A percentile compares a stretch with the other conserved stretches of the same genome.
Evolutionary conservation across 2,329 filamentous ascomycete genomes (phyloP).

Genomic region (Cladosporium cucumerinum): DNA sequence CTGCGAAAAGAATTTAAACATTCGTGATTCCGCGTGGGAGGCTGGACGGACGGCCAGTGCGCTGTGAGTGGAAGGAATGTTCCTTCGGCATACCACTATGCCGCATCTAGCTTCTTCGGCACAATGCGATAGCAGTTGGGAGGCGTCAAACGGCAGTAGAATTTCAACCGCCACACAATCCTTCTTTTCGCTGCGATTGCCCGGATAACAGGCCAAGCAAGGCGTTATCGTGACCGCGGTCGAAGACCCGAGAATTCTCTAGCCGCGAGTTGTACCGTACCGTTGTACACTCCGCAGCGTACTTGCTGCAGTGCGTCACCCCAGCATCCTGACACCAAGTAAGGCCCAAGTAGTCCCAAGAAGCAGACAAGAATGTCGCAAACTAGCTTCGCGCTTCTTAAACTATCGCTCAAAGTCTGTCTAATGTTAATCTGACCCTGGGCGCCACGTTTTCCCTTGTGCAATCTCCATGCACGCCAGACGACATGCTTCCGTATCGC

Average conservation of each 20-base stretch:
- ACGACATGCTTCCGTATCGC: not conserved
- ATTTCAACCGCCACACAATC: not conserved
- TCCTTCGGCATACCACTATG: constrained; percentile 7
- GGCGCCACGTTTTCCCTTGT: not conserved
- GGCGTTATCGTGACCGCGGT: not conserved
- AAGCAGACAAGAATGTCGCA: constrained; percentile 2
- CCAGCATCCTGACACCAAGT: constrained; percentile 1
- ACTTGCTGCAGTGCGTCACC: constrained; percentile 1
- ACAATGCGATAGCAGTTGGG: not conserved
- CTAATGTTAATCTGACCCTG: constrained; percentile 4
- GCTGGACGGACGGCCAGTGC: not conserved
- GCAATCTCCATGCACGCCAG: constrained; percentile 1
- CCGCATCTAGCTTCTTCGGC: not conserved
- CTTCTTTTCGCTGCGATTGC: not conserved
- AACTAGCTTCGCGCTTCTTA: constrained; percentile 6
- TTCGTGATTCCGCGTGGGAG: not conserved
- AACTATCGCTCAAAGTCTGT: constrained; percentile 7
- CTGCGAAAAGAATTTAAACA: not conserved
- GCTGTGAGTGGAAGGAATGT: not conserved
- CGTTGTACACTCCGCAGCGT: not conserved
- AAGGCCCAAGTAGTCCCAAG: not conserved
- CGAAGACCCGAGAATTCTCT: not conserved
- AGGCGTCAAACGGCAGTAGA: not conserved
- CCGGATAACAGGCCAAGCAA: not conserved
- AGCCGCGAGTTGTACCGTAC: not conserved